Base-by-base conservation (phyloP, 1,139 yeast genomes). In the Magnusiomyces ingens region DNA sequence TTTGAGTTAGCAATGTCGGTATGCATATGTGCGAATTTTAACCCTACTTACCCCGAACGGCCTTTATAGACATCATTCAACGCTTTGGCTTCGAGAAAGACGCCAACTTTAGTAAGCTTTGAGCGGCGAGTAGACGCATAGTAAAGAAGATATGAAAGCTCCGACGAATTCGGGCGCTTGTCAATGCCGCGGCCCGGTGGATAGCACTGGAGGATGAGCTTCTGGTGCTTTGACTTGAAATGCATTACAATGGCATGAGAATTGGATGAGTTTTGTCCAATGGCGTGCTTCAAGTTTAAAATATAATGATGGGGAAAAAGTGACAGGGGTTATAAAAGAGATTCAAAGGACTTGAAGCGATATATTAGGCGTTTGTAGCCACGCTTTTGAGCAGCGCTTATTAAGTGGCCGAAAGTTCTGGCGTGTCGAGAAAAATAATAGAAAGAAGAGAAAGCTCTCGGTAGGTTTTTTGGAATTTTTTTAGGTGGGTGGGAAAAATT, bases 71-170 rank as follows among this genome's bases (percentile, higher is more conserved):
- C 75, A 67, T 91, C 97, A 12, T 75, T 65, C 17, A 67, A 65
- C n/a, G 93, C 80, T 67, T 81, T 84, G 60, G 77, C 80, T 51
- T 78, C 78, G 55, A 93, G 70, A 64, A 84, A 89, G 10, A 73
- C 71, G 22, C 91, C 85, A 17, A 93, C 96, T 64, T 91, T 91
- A 62, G 87, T 93, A 59, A 93, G 75, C 67, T 93, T 93, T 45
- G 89, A 84, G 57, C 96, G 76, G 61, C 98, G 76, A 6, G 96
- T 85, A 45, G 95, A 84, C n/a, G 95, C 96, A 68, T 91, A 91
- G 73, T 87, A 93, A 44, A 91, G 72, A 61, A 93, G 75, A 67
- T 90, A 90, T 56, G 95, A 85, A 51, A 94, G 75, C 68, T 93
- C 98, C 15, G 95, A 88, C 1, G 95, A 82, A 67, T 91, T 91